Percentiles rank a stretch among this genome's conserved stretches.
These are phyloP conservation scores for Aspergillus hortae DNA, from an alignment of 2,329 filamentous ascomycete species.

Conservation along the genomic window DNA sequence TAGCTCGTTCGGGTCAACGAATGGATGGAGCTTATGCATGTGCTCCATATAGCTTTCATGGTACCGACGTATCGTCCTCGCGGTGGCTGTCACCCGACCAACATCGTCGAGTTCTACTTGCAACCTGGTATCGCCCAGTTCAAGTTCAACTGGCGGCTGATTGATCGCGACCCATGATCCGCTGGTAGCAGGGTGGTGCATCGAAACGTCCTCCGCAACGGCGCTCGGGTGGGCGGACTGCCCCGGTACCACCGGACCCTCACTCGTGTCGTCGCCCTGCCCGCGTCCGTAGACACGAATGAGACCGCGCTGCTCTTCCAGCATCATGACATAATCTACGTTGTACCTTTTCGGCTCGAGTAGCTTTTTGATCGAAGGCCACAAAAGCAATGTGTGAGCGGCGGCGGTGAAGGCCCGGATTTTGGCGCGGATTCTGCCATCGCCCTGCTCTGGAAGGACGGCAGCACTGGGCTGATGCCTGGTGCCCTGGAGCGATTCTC, in stretches of 20 bases:
- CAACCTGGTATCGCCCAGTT: conserved; percentile 26
- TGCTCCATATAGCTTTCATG: conserved; percentile 56
- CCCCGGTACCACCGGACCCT: conserved; percentile 41
- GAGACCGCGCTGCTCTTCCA: conserved; percentile 70
- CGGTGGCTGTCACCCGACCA: conserved; percentile 54
- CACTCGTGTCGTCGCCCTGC: conserved; percentile 63
- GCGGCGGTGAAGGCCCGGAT: too few species aligned
- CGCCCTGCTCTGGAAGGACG: too few species aligned
- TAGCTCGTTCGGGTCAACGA: conserved; percentile 55
- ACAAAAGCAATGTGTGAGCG: conserved; percentile 75
- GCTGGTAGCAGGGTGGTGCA: conserved; percentile 42
- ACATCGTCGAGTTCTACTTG: conserved; percentile 46
- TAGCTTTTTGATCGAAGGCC: conserved; percentile 65
- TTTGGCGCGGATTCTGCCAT: too few species aligned
- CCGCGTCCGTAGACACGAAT: conserved; percentile 75
- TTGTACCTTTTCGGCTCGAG: conserved; percentile 56
- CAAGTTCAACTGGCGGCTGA: conserved; percentile 25
- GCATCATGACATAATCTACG: conserved; percentile 69
- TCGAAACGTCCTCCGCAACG: conserved; percentile 23
- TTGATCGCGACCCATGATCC: conserved; percentile 48
- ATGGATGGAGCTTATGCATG: conserved; percentile 63
- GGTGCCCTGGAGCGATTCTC: too few species aligned
- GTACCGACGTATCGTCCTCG: conserved; percentile 48
- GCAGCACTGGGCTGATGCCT: too few species aligned
- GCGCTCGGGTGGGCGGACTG: conserved; percentile 21